phyloP scores from a whole-genome alignment of 192 early-diverging fungal species.

The Borealophlyctis nickersoniae region DNA sequence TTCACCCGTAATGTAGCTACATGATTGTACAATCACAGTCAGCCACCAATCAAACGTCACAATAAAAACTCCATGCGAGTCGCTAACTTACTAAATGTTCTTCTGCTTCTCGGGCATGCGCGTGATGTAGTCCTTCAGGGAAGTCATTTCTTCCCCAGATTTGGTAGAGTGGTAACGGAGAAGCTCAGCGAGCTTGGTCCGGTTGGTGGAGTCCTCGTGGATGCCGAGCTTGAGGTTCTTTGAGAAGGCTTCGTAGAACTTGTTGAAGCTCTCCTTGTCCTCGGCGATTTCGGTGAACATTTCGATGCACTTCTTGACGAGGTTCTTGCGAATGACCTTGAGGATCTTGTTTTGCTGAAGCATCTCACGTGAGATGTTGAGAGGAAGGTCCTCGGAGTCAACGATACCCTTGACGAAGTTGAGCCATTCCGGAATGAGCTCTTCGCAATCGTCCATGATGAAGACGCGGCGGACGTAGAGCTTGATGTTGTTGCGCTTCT shows the following conservation, averaged over 20 bases:
- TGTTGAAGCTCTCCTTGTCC: conserved; percentile 98
- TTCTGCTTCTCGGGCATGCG: conserved; percentile 99
- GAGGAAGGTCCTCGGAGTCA: conserved; percentile 99
- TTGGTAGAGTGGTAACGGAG: conserved; percentile 99
- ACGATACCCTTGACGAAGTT: conserved; percentile 99
- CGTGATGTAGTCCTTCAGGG: conserved; percentile 99
- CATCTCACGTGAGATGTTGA: conserved; percentile 99
- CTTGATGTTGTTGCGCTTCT: conserved; percentile 99
- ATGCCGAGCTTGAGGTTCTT: conserved; percentile 99
- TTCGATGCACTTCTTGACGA: conserved; percentile 99
- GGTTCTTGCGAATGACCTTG: conserved; percentile 99
- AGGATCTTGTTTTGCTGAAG: conserved; percentile 99
- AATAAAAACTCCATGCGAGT: too few species aligned
- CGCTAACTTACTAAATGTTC: conserved; percentile 85
- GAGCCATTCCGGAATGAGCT: conserved; percentile 98
- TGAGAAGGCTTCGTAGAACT: conserved; percentile 99
- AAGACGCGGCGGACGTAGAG: conserved; percentile 99
- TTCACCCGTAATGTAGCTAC: conserved; percentile 86
- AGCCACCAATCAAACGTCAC: too few species aligned
- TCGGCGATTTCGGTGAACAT: conserved; percentile 96
- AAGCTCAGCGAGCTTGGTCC: conserved; percentile 93
- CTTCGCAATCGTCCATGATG: conserved; percentile 99
- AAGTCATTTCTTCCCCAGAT: conserved; percentile 96
- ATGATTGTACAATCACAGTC: too few species aligned
- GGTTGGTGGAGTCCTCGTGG: conserved; percentile 98